Conservation (phyloP, 805 yeast species). For the Wickerhamomyces xylosicus region DNA sequence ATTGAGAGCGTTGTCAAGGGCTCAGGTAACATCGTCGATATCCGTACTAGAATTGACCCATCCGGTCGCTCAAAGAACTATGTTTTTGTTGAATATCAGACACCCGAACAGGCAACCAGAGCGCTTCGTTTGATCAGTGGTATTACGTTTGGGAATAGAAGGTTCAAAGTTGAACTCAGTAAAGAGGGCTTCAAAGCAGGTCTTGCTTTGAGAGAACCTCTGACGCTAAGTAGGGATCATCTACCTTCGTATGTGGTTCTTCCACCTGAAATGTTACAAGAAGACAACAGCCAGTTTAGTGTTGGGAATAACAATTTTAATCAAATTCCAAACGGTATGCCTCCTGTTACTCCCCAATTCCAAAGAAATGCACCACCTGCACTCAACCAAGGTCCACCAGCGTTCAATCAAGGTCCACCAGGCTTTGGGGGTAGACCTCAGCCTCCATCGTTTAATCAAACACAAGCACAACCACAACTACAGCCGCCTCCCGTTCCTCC, state of each 20-base stretch:
- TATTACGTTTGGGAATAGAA: slow-evolving; percentile 33
- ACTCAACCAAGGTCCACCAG: neutral
- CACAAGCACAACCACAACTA: slow-evolving; percentile 4
- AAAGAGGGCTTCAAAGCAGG: slow-evolving; percentile 43
- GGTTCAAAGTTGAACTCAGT: slow-evolving; percentile 45
- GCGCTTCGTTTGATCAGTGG: slow-evolving; percentile 36
- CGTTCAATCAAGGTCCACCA: slow-evolving; percentile 1
- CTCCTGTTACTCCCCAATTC: too few species aligned
- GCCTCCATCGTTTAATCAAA: neutral
- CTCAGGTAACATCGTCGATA: slow-evolving; percentile 60
- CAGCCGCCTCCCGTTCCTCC: slow-evolving; percentile 6
- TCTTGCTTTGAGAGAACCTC: slow-evolving; percentile 26
- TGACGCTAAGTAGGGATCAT: slow-evolving; percentile 33
- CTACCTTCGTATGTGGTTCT: slow-evolving; percentile 49
- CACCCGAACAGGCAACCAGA: slow-evolving; percentile 40
- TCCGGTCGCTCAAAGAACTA: slow-evolving; percentile 56
- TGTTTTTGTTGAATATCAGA: slow-evolving; percentile 49
- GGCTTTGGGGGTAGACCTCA: too few species aligned
- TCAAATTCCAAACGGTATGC: too few species aligned
- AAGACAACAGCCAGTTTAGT: too few species aligned
- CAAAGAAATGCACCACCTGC: neutral
- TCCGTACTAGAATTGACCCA: slow-evolving; percentile 28
- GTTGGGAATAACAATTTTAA: too few species aligned
- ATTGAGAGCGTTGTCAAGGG: slow-evolving; percentile 62
- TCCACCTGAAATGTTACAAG: slow-evolving; percentile 25